These are phyloP conservation scores for Colletotrichum sojae DNA, from an alignment of 2,329 filamentous ascomycete genomes.

Conservation along the genomic window DNA sequence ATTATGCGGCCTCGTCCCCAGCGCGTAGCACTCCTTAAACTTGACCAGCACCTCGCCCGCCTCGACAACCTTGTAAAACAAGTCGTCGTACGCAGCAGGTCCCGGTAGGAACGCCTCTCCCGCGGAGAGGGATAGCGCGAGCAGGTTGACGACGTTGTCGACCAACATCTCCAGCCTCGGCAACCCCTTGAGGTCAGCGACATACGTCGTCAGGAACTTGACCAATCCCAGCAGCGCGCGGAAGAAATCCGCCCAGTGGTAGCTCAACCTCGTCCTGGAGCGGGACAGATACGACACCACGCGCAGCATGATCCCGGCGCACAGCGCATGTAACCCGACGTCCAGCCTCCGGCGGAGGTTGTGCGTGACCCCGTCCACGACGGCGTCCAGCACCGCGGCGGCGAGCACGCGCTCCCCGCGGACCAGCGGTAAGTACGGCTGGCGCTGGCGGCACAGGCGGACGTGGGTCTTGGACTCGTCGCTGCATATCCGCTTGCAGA, in stretches of 20 bases:
- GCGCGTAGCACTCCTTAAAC: slow-evolving; percentile 83
- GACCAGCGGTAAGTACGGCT: slow-evolving; percentile 85
- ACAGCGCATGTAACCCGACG: slow-evolving; percentile 85
- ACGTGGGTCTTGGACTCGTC: slow-evolving; percentile 81
- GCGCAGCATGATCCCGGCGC: slow-evolving; percentile 85
- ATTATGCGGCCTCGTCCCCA: slow-evolving; percentile 71
- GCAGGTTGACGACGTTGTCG: slow-evolving; percentile 82
- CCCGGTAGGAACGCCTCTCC: slow-evolving; percentile 94
- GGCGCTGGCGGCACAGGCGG: slow-evolving; percentile 89
- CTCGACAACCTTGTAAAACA: slow-evolving; percentile 99
- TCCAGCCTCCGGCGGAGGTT: slow-evolving; percentile 91
- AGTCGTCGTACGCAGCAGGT: slow-evolving; percentile 89
- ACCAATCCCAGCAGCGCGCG: slow-evolving; percentile 88
- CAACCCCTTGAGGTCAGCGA: slow-evolving; percentile 79
- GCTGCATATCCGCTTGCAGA: slow-evolving; percentile 88
- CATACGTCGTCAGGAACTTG: slow-evolving; percentile 91
- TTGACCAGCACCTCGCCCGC: slow-evolving; percentile 85
- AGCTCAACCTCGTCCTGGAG: slow-evolving; percentile 83
- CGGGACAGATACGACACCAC: slow-evolving; percentile 88
- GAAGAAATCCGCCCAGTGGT: slow-evolving; percentile 98
- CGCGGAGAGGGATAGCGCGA: slow-evolving; percentile 86
- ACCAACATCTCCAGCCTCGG: slow-evolving; percentile 81
- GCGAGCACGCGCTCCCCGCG: slow-evolving; percentile 81
- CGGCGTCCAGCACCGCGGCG: slow-evolving; percentile 84
- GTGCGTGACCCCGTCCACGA: slow-evolving; percentile 93